Evolutionary conservation across 148 eudicot genomes (phyloP).

Genomic region (Rhododendron henanense): DNA sequence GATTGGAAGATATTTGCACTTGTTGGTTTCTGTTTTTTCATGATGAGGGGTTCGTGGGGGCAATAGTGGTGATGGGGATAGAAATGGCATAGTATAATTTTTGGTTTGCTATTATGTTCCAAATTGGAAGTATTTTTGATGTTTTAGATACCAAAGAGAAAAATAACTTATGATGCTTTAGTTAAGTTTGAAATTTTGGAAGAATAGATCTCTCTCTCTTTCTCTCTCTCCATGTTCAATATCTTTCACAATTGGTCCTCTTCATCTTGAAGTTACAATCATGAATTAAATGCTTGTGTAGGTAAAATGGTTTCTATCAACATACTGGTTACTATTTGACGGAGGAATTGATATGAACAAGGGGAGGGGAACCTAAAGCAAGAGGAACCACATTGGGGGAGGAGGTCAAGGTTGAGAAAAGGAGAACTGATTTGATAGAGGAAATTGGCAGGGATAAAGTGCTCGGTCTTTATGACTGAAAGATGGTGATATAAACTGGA

Average conservation of each 20-base stretch:
- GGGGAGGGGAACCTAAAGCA: not conserved
- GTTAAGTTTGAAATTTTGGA: too few species aligned
- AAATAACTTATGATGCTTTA: too few species aligned
- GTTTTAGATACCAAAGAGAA: too few species aligned
- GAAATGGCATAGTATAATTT: not conserved
- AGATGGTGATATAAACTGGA: not conserved
- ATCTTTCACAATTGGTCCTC: not conserved
- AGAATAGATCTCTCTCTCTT: not conserved
- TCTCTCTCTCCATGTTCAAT: not conserved
- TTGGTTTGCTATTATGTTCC: not conserved
- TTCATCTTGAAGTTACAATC: not conserved
- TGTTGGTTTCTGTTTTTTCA: not conserved
- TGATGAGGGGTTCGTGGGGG: not conserved
- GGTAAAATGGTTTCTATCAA: too few species aligned
- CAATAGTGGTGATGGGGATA: not conserved
- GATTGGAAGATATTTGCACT: too few species aligned
- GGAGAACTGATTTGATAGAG: not conserved
- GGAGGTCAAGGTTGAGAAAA: constrained; percentile 1
- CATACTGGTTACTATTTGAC: not conserved
- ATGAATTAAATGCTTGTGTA: not conserved
- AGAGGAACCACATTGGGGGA: not conserved
- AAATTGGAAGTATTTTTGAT: too few species aligned
- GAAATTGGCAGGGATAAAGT: not conserved
- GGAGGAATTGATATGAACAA: not conserved
- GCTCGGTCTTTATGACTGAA: not conserved